phyloP scores from a whole-genome alignment of 129 eudicot species.

The Pittosporum tobira region DNA sequence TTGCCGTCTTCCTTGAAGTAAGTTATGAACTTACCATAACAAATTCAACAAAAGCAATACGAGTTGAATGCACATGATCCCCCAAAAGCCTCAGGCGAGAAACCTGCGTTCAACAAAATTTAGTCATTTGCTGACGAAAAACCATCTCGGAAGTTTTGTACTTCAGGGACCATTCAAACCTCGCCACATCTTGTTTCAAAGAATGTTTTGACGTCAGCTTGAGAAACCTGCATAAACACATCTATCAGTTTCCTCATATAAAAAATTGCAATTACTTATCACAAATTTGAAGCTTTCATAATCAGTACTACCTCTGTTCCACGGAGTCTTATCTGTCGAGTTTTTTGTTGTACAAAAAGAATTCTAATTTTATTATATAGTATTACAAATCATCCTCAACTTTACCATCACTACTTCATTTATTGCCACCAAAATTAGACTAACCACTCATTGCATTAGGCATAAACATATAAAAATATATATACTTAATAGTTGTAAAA shows the following conservation, averaged over 20 bases:
- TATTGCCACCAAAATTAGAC: no score
- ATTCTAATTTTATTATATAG: no score
- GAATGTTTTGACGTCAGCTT: conserved; percentile 76
- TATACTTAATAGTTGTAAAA: no score
- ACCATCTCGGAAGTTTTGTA: background rate
- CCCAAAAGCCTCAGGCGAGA: conserved; percentile 96
- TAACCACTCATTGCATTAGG: no score
- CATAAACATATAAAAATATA: no score
- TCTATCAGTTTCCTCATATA: background rate
- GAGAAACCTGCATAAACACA: conserved; percentile 53
- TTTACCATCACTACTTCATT: no score
- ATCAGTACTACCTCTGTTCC: no score
- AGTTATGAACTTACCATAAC: conserved; percentile 48
- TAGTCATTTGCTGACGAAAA: conserved; percentile 1
- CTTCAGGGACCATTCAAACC: conserved; percentile 29
- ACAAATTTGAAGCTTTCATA: background rate
- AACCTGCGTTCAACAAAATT: conserved; percentile 41
- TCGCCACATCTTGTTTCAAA: conserved; percentile 90
- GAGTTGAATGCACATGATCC: conserved; percentile 85
- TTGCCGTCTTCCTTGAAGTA: background rate
- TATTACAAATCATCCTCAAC: no score
- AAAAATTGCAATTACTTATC: background rate
- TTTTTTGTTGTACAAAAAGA: no score
- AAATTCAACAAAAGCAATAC: conserved; percentile 97
- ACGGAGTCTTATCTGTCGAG: no score